These are phyloP conservation scores for Ophiocordyceps camponoti-rufipedis DNA, from an alignment of 2,329 filamentous ascomycete genomes.

Conservation along the genomic window DNA sequence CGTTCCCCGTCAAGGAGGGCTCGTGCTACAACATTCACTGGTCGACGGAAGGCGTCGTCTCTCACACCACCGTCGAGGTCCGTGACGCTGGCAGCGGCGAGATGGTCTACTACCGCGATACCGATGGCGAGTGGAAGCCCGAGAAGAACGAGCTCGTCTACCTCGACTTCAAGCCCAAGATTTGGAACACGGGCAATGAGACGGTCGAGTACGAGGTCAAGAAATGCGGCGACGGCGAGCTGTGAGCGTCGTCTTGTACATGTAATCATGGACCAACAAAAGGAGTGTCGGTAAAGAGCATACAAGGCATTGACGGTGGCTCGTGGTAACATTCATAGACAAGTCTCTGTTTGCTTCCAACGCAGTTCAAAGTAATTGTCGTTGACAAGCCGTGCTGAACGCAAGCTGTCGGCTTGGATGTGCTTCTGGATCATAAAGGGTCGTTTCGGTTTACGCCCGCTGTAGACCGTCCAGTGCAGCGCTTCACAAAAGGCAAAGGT, in stretches of 20 bases:
- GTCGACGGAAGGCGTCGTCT: slow-evolving; percentile 17
- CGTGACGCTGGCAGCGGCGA: slow-evolving; percentile 18
- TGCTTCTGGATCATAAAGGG: no score
- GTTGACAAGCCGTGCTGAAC: no score
- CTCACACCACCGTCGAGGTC: slow-evolving; percentile 20
- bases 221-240: slow-evolving; percentile 1
- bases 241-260: background rate
- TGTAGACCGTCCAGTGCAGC: no score
- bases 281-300: background rate
- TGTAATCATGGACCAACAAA: background rate
- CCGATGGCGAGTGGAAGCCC: slow-evolving; percentile 24
- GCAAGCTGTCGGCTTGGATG: no score
- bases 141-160: slow-evolving; percentile 26
- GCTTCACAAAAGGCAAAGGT: no score
- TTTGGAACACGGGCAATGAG: slow-evolving; percentile 22
- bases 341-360: no score
- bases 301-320: background rate
- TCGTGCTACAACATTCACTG: slow-evolving; percentile 22
- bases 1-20: slow-evolving; percentile 18
- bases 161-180: slow-evolving; percentile 26
- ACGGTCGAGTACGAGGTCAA: slow-evolving; percentile 23
- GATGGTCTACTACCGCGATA: slow-evolving; percentile 25
- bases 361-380: no score
- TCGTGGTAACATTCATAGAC: no score
- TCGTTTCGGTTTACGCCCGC: no score